phyloP scores from a whole-genome alignment of 2,329 filamentous ascomycete species.

The Colletotrichum sp. region DNA sequence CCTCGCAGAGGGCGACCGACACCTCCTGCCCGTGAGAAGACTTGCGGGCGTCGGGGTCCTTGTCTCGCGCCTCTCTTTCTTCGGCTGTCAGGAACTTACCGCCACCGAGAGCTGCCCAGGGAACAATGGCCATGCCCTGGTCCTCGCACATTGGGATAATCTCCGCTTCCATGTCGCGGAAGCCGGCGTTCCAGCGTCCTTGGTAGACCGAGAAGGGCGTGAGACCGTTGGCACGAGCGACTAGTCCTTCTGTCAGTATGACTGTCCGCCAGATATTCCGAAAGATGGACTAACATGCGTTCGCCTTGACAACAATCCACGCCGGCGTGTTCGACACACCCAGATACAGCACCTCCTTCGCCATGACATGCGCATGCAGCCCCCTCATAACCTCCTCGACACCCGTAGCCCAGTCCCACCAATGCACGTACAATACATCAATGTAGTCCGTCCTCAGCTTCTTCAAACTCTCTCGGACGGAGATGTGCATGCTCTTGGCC shows the following conservation, averaged over 20 bases:
- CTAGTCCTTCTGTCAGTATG: neutral
- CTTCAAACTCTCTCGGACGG: slow-evolving; percentile 43
- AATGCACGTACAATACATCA: slow-evolving; percentile 48
- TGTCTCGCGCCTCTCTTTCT: slow-evolving; percentile 29
- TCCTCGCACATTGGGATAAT: slow-evolving; percentile 45
- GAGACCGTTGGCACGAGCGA: slow-evolving; percentile 35
- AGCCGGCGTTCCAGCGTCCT: slow-evolving; percentile 37
- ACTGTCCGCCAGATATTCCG: fast-evolving
- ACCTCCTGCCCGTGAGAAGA: neutral
- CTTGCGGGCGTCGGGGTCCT: neutral
- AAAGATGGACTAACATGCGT: slow-evolving; percentile 27
- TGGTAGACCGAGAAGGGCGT: slow-evolving; percentile 42
- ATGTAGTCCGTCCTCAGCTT: slow-evolving; percentile 49
- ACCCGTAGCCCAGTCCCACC: slow-evolving; percentile 44
- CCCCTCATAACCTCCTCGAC: slow-evolving; percentile 46
- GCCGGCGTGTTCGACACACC: slow-evolving; percentile 43
- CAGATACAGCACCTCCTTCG: slow-evolving; percentile 44
- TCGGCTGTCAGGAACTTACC: slow-evolving; percentile 50
- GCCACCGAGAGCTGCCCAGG: slow-evolving; percentile 64
- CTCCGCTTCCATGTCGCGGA: slow-evolving; percentile 41
- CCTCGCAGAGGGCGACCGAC: neutral
- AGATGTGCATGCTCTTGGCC: slow-evolving; percentile 42
- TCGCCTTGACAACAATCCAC: slow-evolving; percentile 41
- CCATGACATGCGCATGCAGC: slow-evolving; percentile 41
- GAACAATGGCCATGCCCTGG: slow-evolving; percentile 55